phyloP scores from a whole-genome alignment of 352 stramenopile genomes.

The Plasmopara halstedii region DNA sequence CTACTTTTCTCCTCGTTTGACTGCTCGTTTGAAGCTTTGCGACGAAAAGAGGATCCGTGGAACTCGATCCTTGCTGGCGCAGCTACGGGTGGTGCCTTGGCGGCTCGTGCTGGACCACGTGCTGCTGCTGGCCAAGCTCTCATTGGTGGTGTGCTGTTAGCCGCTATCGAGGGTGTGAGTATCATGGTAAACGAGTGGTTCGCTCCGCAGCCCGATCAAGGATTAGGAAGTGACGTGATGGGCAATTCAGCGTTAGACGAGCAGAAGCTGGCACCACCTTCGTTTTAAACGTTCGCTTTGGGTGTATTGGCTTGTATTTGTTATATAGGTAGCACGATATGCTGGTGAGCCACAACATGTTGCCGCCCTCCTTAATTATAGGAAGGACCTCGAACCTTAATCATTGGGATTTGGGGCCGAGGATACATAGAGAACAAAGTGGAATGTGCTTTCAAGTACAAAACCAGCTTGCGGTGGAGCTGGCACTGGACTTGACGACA shows the following conservation, averaged over 20 bases:
- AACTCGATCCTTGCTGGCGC: slow-evolving; percentile 98
- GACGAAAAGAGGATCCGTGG: slow-evolving; percentile 99
- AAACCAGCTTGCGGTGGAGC: slow-evolving; percentile 10
- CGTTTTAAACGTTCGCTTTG: slow-evolving; percentile 42
- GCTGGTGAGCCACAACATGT: slow-evolving; percentile 11
- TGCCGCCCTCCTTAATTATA: slow-evolving; percentile 37
- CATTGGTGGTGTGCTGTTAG: slow-evolving; percentile 93
- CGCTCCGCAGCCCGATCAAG: slow-evolving; percentile 46
- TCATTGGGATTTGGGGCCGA: slow-evolving; percentile 18
- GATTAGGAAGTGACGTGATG: slow-evolving; percentile 37
- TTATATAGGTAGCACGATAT: slow-evolving; percentile 12
- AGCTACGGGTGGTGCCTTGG: slow-evolving; percentile 94
- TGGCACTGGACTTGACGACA: slow-evolving; percentile 1
- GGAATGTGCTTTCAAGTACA: slow-evolving; percentile 1
- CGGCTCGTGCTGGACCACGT: slow-evolving; percentile 90
- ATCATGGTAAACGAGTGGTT: slow-evolving; percentile 92
- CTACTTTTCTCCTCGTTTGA: slow-evolving; percentile 97
- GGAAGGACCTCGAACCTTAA: slow-evolving; percentile 23
- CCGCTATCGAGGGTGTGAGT: slow-evolving; percentile 95
- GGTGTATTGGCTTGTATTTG: slow-evolving; percentile 13
- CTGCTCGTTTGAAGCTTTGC: slow-evolving; percentile 94
- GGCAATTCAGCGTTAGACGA: slow-evolving; percentile 63
- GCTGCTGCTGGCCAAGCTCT: slow-evolving; percentile 90
- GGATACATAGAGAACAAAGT: slow-evolving; percentile 24
- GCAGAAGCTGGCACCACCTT: slow-evolving; percentile 79